Percentiles rank a stretch among this genome's conserved stretches.
Conservation (phyloP, 139 green algal species). For the Diplosphaera chodatii region DNA sequence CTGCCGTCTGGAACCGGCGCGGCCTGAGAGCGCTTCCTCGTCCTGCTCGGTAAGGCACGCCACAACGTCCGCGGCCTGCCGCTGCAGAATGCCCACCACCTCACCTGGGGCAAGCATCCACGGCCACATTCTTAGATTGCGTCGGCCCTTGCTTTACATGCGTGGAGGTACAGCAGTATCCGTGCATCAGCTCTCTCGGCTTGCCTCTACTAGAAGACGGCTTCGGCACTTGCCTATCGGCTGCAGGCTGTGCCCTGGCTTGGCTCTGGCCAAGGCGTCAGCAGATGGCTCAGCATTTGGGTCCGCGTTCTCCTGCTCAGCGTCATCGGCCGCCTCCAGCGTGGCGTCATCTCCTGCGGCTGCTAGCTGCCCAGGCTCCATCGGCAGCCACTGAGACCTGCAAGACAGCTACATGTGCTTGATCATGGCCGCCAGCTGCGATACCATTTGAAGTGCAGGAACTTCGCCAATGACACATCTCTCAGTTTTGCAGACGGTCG, state of each 20-base stretch:
- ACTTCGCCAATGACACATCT: too few species aligned
- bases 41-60: conserved; percentile 28
- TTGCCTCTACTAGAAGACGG: neutral
- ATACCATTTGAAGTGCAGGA: too few species aligned
- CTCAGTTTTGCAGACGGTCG: too few species aligned
- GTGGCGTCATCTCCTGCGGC: neutral
- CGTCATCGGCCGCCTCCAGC: neutral
- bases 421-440: too few species aligned
- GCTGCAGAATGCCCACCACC: conserved; percentile 25
- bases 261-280: neutral
- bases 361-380: neutral
- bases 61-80: conserved; percentile 22
- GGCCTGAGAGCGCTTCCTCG: conserved; percentile 14
- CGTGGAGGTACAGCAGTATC: too few species aligned
- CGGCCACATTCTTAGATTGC: too few species aligned
- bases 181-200: too few species aligned
- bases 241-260: neutral
- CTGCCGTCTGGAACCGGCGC: neutral
- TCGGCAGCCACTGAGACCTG: neutral
- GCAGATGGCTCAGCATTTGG: neutral
- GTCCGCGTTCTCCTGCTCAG: neutral
- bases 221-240: neutral
- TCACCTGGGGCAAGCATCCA: neutral
- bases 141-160: too few species aligned
- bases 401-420: neutral